Conservation (phyloP, 192 early-diverging fungal genomes). For the Gaertneriomyces sp. region DNA sequence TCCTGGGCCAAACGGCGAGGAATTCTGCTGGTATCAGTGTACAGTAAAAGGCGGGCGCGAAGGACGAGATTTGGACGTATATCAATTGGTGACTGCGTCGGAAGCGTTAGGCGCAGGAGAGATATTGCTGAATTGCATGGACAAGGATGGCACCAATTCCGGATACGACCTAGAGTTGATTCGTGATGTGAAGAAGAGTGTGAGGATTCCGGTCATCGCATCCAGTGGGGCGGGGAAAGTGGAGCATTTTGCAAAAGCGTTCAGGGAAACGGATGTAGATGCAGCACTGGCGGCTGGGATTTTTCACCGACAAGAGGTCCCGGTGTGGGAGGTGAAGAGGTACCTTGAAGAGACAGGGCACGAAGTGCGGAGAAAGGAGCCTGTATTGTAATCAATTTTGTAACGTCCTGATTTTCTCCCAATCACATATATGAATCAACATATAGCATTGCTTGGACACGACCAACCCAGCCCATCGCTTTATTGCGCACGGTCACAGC, state of each 20-base stretch:
- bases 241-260: constrained; percentile 86
- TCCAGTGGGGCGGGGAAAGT: constrained; percentile 86
- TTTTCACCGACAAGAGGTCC: constrained; percentile 94
- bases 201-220: constrained; percentile 96
- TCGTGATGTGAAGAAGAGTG: constrained; percentile 68
- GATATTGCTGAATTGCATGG: constrained; percentile 98
- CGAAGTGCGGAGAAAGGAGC: constrained; percentile 13
- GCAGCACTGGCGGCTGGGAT: constrained; percentile 98
- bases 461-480: too few relatives aligned
- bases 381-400: constrained; percentile 3
- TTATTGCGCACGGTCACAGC: too few relatives aligned
- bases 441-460: too few relatives aligned
- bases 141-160: constrained; percentile 95
- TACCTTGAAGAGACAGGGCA: constrained; percentile 50
- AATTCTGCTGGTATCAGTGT: constrained; percentile 99
- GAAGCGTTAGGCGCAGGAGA: constrained; percentile 93
- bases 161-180: constrained; percentile 92
- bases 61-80: constrained; percentile 89
- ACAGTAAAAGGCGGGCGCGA: constrained; percentile 98
- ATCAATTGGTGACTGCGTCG: constrained; percentile 83
- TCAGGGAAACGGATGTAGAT: constrained; percentile 81
- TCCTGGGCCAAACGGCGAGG: constrained; percentile 88
- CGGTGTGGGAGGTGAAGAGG: constrained; percentile 79
- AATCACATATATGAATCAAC: too few relatives aligned
- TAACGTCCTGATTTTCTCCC: too few relatives aligned